Percentiles rank a stretch among this genome's conserved stretches.
These are phyloP conservation scores for Exophiala xenobiotica DNA, from an alignment of 2,329 filamentous ascomycete species.

Conservation along the genomic window DNA sequence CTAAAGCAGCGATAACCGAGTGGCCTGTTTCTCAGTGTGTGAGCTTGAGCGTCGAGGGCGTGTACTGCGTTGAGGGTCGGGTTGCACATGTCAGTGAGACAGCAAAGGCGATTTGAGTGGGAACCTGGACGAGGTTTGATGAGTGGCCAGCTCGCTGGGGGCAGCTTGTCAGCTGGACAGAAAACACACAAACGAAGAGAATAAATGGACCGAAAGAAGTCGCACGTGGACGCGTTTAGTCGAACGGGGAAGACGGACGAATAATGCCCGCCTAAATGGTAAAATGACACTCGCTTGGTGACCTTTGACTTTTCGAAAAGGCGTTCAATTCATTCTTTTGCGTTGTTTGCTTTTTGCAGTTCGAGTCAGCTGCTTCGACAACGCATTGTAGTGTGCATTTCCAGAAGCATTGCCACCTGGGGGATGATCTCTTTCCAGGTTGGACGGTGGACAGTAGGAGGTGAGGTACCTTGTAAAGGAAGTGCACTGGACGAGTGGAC, in stretches of 20 bases:
- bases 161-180: conserved; percentile 20
- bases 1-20: too few relatives aligned
- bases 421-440: too few relatives aligned
- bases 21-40: too few relatives aligned
- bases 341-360: background rate
- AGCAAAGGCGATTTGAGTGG: background rate
- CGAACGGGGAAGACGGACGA: conserved; percentile 10
- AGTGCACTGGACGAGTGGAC: too few relatives aligned
- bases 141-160: conserved; percentile 1
- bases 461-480: too few relatives aligned
- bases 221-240: conserved; percentile 7
- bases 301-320: background rate
- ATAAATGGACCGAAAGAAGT: background rate
- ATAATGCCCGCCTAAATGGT: background rate
- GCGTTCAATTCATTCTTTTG: too few relatives aligned
- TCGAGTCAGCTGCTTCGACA: conserved; percentile 4
- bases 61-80: conserved; percentile 1
- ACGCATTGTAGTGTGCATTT: background rate
- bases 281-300: background rate
- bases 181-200: conserved; percentile 2
- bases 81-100: background rate
- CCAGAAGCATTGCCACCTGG: background rate
- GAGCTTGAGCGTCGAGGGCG: too few relatives aligned
- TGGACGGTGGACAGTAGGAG: background rate
- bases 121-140: too few relatives aligned